Base-by-base conservation (phyloP, 306 rosid genomes). In the Fragaria vesca region DNA sequence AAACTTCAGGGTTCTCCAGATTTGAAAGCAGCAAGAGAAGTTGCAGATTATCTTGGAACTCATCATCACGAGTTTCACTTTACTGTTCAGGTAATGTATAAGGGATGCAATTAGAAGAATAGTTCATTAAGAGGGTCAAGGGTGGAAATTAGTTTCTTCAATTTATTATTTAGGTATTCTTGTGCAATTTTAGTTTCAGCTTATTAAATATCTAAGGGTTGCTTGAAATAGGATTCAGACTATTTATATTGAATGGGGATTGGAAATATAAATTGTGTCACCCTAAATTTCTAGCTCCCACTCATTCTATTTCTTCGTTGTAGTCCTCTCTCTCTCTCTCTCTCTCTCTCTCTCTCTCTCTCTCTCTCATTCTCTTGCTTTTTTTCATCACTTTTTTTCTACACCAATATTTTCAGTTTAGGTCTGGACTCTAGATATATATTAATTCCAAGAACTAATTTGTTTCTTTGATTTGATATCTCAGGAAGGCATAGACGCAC, bases 401-500 rank as follows among this genome's bases (percentile, higher is more conserved):
- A 58, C 67, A 74, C 58, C 5, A 24, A 21, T 38, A 55, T 52
- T 18, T 18, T n/a, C 38, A 55, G 66, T 21, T 15, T 61, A 18
- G 69, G 42, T 36, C 42, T 40, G 8, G 43, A 40, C 43, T 40
- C 50, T n/a, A 34, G 40, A 77, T 55, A 15, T 67, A 63, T 70
- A 47, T 17, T 76, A 66, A 34, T 24, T 77, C 66, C 4, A 45
- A 43, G 69, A 20, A 32, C 54, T 36, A 34, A 50, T 70, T 52
- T 71, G 63, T 66, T 32, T 32, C 71, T 83, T 82, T 78, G n/a
- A 71, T 71, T 81, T 79, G 66, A 45, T 72, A 71, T 82, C 71
- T 74, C 90, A 96, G 99, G 98, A 96, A 91, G 99, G 98, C 81
- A 81, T 96, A 88, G 99, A 96, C 78, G 99, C 99, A 45, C 88